Percentiles rank a stretch among this genome's conserved stretches.
Evolutionary conservation across 257 asterid species (phyloP).

Genomic region (Scutellaria baicalensis): DNA sequence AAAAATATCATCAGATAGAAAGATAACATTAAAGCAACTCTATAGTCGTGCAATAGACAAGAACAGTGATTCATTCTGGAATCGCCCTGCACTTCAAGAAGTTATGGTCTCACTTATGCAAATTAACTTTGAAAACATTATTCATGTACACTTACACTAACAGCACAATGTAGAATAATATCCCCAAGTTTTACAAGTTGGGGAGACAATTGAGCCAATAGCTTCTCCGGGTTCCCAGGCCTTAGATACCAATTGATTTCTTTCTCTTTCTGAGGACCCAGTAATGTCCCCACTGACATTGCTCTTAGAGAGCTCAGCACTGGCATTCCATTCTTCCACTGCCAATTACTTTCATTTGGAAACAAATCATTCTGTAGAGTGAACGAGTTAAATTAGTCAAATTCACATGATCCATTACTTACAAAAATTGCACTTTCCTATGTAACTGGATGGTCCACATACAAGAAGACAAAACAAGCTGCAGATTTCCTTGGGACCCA

Average conservation of each 20-base stretch:
- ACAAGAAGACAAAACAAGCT: constrained; percentile 87
- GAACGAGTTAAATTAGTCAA: constrained; percentile 22
- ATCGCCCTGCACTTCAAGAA: background rate
- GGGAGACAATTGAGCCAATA: constrained; percentile 48
- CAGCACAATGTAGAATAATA: constrained; percentile 40
- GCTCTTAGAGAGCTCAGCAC: constrained; percentile 58
- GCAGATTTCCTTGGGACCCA: constrained; percentile 97
- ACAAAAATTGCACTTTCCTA: background rate
- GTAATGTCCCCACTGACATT: constrained; percentile 59
- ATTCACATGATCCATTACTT: background rate
- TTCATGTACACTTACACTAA: constrained; percentile 47
- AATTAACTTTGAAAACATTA: background rate
- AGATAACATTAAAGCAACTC: background rate
- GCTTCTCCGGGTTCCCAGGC: constrained; percentile 64
- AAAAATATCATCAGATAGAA: constrained; percentile 13
- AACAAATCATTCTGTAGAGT: constrained; percentile 74
- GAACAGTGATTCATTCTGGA: background rate
- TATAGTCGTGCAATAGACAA: background rate
- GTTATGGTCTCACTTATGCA: background rate
- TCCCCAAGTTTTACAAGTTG: constrained; percentile 33
- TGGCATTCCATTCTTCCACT: constrained; percentile 90
- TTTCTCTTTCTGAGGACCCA: constrained; percentile 74
- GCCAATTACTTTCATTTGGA: constrained; percentile 73
- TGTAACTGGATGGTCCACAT: constrained; percentile 22
- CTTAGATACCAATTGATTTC: constrained; percentile 74